Conservation (phyloP, 768 basidiomycete species). For the Lentinula guzmanii region DNA sequence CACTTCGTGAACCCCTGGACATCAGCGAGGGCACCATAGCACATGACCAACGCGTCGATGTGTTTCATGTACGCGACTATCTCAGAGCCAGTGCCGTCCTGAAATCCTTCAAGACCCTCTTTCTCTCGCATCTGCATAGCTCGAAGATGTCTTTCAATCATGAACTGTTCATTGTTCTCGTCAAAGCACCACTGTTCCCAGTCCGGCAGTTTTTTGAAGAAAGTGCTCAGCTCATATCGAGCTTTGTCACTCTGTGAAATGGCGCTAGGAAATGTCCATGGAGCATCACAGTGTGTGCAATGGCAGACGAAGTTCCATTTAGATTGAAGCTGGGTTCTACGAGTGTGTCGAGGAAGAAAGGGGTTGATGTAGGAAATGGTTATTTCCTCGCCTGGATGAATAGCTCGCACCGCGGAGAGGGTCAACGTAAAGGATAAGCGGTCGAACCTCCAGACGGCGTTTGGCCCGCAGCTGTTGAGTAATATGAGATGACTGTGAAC, state of each 20-base stretch:
- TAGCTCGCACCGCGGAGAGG: neutral
- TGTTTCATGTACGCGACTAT: slow-evolving; percentile 1
- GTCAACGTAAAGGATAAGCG: neutral
- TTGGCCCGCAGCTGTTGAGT: slow-evolving; percentile 1
- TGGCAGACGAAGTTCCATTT: neutral
- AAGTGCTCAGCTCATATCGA: neutral
- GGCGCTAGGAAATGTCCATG: neutral
- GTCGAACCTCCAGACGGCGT: slow-evolving; percentile 1
- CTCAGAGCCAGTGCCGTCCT: neutral
- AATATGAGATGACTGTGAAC: neutral
- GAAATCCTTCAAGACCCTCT: slow-evolving; percentile 2
- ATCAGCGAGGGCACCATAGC: neutral
- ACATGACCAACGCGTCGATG: slow-evolving; percentile 1
- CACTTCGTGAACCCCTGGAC: neutral
- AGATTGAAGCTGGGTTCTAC: neutral
- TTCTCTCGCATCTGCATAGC: neutral
- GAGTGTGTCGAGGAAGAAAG: neutral
- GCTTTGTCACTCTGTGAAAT: slow-evolving; percentile 1
- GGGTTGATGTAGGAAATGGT: slow-evolving; percentile 3
- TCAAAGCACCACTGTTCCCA: slow-evolving; percentile 3
- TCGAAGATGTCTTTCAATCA: neutral
- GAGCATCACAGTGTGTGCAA: neutral
- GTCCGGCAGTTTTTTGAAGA: neutral
- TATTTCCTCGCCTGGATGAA: neutral
- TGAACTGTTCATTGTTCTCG: neutral